Conservation (phyloP, 495 filamentous ascomycete species). For the Pyrenopolyporus hunteri region DNA sequence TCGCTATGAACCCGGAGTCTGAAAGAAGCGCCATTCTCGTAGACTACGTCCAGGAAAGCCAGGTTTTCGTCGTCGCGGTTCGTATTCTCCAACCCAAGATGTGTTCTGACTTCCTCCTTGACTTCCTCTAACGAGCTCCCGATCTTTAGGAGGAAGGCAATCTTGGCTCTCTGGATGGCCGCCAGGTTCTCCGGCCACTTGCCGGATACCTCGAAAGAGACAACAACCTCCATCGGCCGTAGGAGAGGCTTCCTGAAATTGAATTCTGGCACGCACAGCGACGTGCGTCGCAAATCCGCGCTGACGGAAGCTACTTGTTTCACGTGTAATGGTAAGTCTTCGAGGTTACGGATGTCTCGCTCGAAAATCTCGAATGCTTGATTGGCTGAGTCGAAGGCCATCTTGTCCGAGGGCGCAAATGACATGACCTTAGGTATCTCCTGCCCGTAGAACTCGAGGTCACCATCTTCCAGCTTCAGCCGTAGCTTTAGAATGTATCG, state of each 20-base stretch:
- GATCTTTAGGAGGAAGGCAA: slow-evolving; percentile 87
- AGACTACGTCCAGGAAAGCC: slow-evolving; percentile 81
- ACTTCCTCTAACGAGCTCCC: slow-evolving; percentile 66
- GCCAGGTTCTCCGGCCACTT: slow-evolving; percentile 91
- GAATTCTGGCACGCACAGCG: slow-evolving; percentile 58
- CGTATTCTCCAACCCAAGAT: slow-evolving; percentile 81
- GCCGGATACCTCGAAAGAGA: slow-evolving; percentile 92
- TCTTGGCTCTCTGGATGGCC: slow-evolving; percentile 91
- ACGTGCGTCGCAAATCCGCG: slow-evolving; percentile 74
- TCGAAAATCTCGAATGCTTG: slow-evolving; percentile 73
- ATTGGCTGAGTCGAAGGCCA: slow-evolving; percentile 58
- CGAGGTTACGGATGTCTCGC: slow-evolving; percentile 72
- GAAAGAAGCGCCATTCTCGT: slow-evolving; percentile 70
- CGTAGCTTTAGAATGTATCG: slow-evolving; percentile 73
- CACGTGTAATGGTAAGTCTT: slow-evolving; percentile 79
- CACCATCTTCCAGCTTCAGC: slow-evolving; percentile 54
- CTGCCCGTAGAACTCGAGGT: slow-evolving; percentile 66
- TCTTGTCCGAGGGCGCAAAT: slow-evolving; percentile 48
- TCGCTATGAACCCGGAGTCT: slow-evolving; percentile 78
- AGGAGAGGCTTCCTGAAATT: slow-evolving; percentile 45
- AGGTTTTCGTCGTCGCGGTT: slow-evolving; percentile 70
- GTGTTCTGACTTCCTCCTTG: slow-evolving; percentile 60
- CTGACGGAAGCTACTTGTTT: slow-evolving; percentile 76
- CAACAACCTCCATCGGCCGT: slow-evolving; percentile 64
- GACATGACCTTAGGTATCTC: slow-evolving; percentile 64